phyloP scores from a whole-genome alignment of 2,329 filamentous ascomycete species.

The Aspergillus viridinutans region DNA sequence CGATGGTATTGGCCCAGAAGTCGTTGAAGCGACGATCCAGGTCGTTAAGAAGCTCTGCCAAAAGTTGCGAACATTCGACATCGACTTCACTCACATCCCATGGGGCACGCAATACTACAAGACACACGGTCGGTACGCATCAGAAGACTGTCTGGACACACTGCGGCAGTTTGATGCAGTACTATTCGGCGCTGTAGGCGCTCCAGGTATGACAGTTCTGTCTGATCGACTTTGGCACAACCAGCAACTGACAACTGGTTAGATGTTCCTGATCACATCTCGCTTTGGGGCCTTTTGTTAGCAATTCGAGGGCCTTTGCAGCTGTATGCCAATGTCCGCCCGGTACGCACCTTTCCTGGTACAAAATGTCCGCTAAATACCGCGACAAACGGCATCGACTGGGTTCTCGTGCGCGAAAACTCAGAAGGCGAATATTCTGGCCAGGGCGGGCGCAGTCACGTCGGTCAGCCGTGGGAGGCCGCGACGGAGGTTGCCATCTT shows the following conservation, averaged over 20 bases:
- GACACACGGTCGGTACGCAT: slow-evolving; percentile 51
- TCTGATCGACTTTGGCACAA: background rate
- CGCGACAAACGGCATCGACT: slow-evolving; percentile 49
- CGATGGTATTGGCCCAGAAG: slow-evolving; percentile 61
- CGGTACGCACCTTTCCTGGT: slow-evolving; percentile 48
- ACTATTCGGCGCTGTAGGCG: slow-evolving; percentile 58
- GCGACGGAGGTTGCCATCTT: slow-evolving; percentile 54
- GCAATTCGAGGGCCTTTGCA: slow-evolving; percentile 54
- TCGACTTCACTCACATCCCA: slow-evolving; percentile 48
- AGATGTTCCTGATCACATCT: slow-evolving; percentile 56
- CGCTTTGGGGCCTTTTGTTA: slow-evolving; percentile 53
- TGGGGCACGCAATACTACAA: slow-evolving; percentile 41
- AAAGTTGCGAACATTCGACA: slow-evolving; percentile 42
- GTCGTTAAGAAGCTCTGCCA: slow-evolving; percentile 45
- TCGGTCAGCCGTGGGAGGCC: slow-evolving; percentile 49
- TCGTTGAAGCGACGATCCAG: slow-evolving; percentile 54
- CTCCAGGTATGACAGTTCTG: slow-evolving; percentile 41
- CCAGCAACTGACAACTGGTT: slow-evolving; percentile 1
- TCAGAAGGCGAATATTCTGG: slow-evolving; percentile 55
- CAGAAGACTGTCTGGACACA: slow-evolving; percentile 47
- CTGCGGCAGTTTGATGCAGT: slow-evolving; percentile 52
- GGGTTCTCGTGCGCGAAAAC: slow-evolving; percentile 54
- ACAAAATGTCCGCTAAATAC: slow-evolving; percentile 49
- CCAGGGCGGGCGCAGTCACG: slow-evolving; percentile 51
- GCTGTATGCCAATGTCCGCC: slow-evolving; percentile 55